These are phyloP conservation scores for Lipomyces starkeyi DNA, from an alignment of 805 yeast species.

Conservation along the genomic window DNA sequence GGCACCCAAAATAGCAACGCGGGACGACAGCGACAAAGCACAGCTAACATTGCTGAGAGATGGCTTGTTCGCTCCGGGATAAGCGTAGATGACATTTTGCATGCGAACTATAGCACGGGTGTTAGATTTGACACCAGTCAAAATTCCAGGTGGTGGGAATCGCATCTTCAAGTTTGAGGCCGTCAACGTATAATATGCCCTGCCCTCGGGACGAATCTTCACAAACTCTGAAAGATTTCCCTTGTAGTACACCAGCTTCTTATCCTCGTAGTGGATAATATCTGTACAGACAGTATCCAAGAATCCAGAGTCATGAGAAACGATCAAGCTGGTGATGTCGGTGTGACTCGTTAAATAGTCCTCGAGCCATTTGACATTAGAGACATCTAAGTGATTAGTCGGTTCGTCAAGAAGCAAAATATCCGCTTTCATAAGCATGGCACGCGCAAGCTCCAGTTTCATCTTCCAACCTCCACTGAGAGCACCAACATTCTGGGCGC, in stretches of 20 bases:
- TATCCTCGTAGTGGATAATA: conserved; percentile 93
- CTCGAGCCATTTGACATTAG: conserved; percentile 91
- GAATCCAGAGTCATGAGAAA: conserved; percentile 97
- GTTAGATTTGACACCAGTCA: conserved; percentile 95
- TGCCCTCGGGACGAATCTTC: conserved; percentile 91
- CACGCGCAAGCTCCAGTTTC: conserved; percentile 98
- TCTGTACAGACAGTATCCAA: conserved; percentile 95
- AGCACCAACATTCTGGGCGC: conserved; percentile 90
- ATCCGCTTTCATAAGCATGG: conserved; percentile 97
- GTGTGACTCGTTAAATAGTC: conserved; percentile 82
- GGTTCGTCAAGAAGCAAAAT: conserved; percentile 95
- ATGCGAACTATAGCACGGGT: conserved; percentile 93
- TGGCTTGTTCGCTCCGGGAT: conserved; percentile 89
- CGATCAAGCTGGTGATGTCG: conserved; percentile 91
- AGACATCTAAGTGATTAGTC: conserved; percentile 95
- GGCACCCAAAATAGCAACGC: conserved; percentile 96
- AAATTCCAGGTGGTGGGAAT: conserved; percentile 97
- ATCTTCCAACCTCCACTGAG: conserved; percentile 99
- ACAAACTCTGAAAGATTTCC: conserved; percentile 95
- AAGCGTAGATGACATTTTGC: conserved; percentile 81
- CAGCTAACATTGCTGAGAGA: conserved; percentile 80
- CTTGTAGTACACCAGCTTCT: conserved; percentile 91
- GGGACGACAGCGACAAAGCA: conserved; percentile 91
- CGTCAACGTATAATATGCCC: conserved; percentile 90
- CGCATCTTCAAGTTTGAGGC: conserved; percentile 95